phyloP scores from a whole-genome alignment of 2,329 filamentous ascomycete genomes.

The Macrophomina tecta region DNA sequence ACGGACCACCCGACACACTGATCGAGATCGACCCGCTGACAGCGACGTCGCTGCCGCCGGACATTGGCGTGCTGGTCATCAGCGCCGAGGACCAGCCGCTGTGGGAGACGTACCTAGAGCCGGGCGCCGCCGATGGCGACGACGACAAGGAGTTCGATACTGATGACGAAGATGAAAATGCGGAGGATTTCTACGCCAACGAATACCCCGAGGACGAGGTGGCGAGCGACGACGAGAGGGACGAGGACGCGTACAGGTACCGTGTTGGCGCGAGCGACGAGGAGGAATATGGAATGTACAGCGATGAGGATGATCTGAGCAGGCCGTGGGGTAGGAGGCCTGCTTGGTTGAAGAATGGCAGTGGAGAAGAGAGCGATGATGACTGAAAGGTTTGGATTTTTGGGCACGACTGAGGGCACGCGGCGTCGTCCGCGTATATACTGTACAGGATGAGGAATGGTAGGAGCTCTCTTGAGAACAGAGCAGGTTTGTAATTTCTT shows the following conservation, averaged over 20 bases:
- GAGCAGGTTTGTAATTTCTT: too few species aligned
- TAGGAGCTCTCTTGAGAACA: too few species aligned
- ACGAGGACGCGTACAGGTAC: constrained; percentile 51
- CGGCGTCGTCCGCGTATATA: too few species aligned
- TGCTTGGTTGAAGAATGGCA: constrained; percentile 6
- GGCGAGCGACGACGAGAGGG: constrained; percentile 71
- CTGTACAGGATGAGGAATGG: too few species aligned
- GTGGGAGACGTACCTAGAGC: constrained; percentile 62
- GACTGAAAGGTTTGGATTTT: neutral
- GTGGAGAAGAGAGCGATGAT: neutral
- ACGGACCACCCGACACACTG: constrained; percentile 35
- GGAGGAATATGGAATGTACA: constrained; percentile 44
- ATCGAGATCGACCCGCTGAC: constrained; percentile 8
- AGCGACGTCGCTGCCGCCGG: constrained; percentile 38
- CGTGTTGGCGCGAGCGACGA: constrained; percentile 46
- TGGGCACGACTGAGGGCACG: too few species aligned
- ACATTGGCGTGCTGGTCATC: constrained; percentile 55
- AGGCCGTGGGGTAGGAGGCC: constrained; percentile 5
- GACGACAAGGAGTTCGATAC: constrained; percentile 55
- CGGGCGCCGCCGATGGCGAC: constrained; percentile 59
- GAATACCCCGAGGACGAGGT: constrained; percentile 84
- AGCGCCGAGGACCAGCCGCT: constrained; percentile 56
- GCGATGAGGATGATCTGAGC: constrained; percentile 36
- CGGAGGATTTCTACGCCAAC: constrained; percentile 78
- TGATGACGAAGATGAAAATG: constrained; percentile 69